phyloP scores from a whole-genome alignment of 2,329 filamentous ascomycete species.

The Arthrocladium fulminans region DNA sequence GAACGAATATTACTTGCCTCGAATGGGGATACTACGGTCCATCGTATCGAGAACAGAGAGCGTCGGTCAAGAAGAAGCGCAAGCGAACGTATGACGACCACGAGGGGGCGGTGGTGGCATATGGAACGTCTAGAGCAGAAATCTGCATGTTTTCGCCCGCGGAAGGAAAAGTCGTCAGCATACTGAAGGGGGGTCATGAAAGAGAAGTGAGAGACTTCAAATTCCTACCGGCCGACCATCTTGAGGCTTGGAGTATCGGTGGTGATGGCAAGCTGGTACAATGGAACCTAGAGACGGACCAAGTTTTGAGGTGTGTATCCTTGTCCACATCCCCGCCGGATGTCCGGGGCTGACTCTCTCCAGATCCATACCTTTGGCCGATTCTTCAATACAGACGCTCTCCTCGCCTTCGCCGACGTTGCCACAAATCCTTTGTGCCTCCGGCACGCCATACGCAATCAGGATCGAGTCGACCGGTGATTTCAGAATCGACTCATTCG shows the following conservation, averaged over 20 bases:
- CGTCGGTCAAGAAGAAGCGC: slow-evolving; percentile 42
- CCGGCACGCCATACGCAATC: slow-evolving; percentile 41
- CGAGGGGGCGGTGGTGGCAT: slow-evolving; percentile 40
- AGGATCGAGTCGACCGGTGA: slow-evolving; percentile 31
- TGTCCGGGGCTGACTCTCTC: slow-evolving; percentile 5
- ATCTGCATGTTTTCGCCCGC: slow-evolving; percentile 42
- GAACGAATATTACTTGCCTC: slow-evolving; percentile 40
- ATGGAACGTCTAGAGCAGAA: slow-evolving; percentile 41
- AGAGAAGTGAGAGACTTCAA: slow-evolving; percentile 43
- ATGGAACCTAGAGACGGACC: slow-evolving; percentile 41
- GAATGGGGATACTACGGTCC: slow-evolving; percentile 41
- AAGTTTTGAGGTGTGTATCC: slow-evolving; percentile 34
- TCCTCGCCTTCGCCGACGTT: slow-evolving; percentile 34
- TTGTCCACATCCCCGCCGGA: slow-evolving; percentile 7
- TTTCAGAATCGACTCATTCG: slow-evolving; percentile 34
- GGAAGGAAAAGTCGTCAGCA: slow-evolving; percentile 39
- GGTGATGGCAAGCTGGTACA: slow-evolving; percentile 45
- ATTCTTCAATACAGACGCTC: slow-evolving; percentile 33
- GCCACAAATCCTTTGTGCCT: slow-evolving; percentile 42
- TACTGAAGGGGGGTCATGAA: slow-evolving; percentile 38
- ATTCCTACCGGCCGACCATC: slow-evolving; percentile 41
- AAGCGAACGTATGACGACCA: slow-evolving; percentile 35
- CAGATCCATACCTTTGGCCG: slow-evolving; percentile 38
- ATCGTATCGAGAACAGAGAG: slow-evolving; percentile 27
- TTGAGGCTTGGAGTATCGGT: slow-evolving; percentile 46